Base-by-base conservation (phyloP, 345 rosid species). In the Luvunga scandens region DNA sequence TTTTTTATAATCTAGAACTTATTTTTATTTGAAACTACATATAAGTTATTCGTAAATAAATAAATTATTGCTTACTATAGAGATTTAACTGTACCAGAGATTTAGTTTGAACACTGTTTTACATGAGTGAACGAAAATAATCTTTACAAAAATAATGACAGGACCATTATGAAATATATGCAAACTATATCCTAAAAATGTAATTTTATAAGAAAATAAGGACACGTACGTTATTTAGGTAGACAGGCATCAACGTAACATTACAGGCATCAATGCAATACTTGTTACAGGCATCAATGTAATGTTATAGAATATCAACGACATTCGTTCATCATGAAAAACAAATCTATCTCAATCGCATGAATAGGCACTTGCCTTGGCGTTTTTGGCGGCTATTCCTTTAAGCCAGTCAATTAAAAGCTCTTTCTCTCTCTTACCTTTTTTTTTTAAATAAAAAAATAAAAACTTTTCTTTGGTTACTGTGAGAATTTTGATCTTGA, bases 301-400 rank as follows among this genome's bases (percentile, higher is more conserved):
- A 61, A 60, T 60, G 18, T 38, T 7, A 1, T 30, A 9, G 39
- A 53, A 50, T 13, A 30, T 19, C 3, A 31, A 50, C 21, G 39
- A 28, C 31, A 30, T 27, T 21, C 9, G 27, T 42, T 27, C 18
- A 45, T 14, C 5, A 3, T 45, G 14, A 9, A 16, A 39, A 45
- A 18, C 9, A 45, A 13, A 16, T 45, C 14, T 10, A 12, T 57
- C 21, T 27, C 33, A 65, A 34, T 33, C 38, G 76, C 25, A 28
- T 5, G 12, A 19, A 7, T 66, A 28, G 60, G 78, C 72, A 69
- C 24, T 60, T 39, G 72, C 7, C 57, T 70, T 82, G 81, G 83
- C 87, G 81, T 42, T 82, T 79, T 81, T 84, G 84, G 81, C 83
- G 87, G 79, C 75, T 77, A 22, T 28, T 69, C 50, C 60, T 70